Evolutionary conservation across 371 early-diverging fungal species (phyloP).

Genomic region (Lichtheimia ramosa): DNA sequence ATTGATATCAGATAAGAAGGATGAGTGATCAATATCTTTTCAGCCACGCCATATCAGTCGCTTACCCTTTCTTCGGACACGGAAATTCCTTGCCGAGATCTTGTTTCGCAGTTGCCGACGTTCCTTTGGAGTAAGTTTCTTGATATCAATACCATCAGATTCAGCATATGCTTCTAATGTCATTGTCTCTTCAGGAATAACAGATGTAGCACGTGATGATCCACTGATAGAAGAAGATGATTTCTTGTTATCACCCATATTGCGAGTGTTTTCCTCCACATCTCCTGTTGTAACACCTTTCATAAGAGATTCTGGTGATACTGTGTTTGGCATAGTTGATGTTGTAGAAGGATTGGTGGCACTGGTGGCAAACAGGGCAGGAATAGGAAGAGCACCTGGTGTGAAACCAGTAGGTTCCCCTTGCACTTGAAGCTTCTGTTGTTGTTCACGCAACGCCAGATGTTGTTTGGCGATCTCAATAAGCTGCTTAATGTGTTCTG

Average conservation of each 20-base stretch:
- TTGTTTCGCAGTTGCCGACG: constrained; percentile 84
- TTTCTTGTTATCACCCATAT: background rate
- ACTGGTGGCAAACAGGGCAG: background rate
- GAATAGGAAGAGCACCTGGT: background rate
- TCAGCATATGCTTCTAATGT: constrained; percentile 28
- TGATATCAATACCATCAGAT: constrained; percentile 34
- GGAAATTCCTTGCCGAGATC: constrained; percentile 86
- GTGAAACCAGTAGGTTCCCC: background rate
- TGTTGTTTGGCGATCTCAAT: constrained; percentile 48
- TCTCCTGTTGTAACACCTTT: constrained; percentile 1
- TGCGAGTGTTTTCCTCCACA: background rate
- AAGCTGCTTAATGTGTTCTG: constrained; percentile 45
- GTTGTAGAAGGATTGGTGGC: background rate
- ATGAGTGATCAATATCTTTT: background rate
- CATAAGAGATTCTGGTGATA: constrained; percentile 22
- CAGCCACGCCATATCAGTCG: constrained; percentile 17
- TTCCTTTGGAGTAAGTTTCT: constrained; percentile 73
- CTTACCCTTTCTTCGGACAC: constrained; percentile 84
- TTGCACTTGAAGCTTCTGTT: background rate
- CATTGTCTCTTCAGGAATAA: constrained; percentile 15
- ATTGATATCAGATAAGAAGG: background rate
- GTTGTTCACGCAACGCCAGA: constrained; percentile 17
- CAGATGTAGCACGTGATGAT: background rate
- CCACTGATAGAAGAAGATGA: background rate
- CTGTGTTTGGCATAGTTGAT: constrained; percentile 14